Evolutionary conservation across 2,329 filamentous ascomycete species (phyloP).

Genomic region (Stachybotrys elegans): DNA sequence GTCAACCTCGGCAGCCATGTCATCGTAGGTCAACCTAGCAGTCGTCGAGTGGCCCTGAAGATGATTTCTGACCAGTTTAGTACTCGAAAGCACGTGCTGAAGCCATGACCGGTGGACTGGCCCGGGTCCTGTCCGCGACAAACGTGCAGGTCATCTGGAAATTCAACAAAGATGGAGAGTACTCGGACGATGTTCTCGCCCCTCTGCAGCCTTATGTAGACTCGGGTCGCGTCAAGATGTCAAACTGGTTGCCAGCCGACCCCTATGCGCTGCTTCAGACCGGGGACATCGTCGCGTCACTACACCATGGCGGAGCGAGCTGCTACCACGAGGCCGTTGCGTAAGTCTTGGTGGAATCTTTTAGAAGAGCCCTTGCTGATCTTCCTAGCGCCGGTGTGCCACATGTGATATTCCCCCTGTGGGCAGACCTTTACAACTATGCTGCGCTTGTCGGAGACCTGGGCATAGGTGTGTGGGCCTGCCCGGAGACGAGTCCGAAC

Average conservation of each 20-base stretch:
- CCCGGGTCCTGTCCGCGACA: conserved; percentile 13
- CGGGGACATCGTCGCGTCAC: conserved; percentile 25
- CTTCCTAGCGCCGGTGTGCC: conserved; percentile 33
- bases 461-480: conserved; percentile 35
- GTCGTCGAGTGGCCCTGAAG: not conserved
- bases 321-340: conserved; percentile 38
- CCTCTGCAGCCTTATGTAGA: conserved; percentile 13
- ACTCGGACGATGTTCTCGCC: conserved; percentile 9
- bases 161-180: conserved; percentile 11
- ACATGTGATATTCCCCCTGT: conserved; percentile 39
- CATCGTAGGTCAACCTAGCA: conserved; percentile 2
- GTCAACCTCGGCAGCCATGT: conserved; percentile 40
- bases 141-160: conserved; percentile 29
- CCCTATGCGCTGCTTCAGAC: conserved; percentile 27
- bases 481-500: conserved; percentile 25
- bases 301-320: conserved; percentile 36
- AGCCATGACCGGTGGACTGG: conserved; percentile 17
- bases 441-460: conserved; percentile 35
- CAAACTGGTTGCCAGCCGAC: conserved; percentile 24
- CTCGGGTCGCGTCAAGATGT: conserved; percentile 16
- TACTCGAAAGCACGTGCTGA: conserved; percentile 11
- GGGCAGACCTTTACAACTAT: conserved; percentile 41
- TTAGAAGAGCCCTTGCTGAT: conserved; percentile 1
- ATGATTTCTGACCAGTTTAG: conserved; percentile 13
- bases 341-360: conserved; percentile 22